These are phyloP conservation scores for Pseudopithomyces chartarum DNA, from an alignment of 2,329 filamentous ascomycete species.

Conservation along the genomic window DNA sequence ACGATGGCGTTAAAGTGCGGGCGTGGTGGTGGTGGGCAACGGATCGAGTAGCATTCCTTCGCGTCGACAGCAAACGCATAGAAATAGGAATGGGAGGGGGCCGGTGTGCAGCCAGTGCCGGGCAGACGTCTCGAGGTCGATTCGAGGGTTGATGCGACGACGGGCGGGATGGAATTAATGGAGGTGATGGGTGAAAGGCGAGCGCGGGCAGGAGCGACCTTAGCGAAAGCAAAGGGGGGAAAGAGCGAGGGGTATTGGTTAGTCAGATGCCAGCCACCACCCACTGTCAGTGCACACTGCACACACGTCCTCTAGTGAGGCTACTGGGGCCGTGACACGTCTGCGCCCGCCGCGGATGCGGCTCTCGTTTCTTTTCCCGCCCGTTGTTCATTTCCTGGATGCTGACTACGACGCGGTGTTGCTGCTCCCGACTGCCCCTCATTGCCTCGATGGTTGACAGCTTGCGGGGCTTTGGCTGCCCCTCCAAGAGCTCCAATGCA, in stretches of 20 bases:
- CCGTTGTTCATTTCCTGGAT: conserved; percentile 4
- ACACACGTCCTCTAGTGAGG: neutral
- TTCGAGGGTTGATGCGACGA: conserved; percentile 14
- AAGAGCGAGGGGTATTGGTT: conserved; percentile 8
- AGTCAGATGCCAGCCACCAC: neutral
- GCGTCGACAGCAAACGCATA: conserved; percentile 30
- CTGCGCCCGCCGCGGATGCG: conserved; percentile 15
- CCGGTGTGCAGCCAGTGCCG: conserved; percentile 28
- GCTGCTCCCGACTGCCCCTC: neutral
- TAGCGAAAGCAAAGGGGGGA: conserved; percentile 23
- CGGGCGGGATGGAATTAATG: conserved; percentile 23
- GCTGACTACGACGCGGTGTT: neutral
- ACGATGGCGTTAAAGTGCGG: conserved; percentile 45
- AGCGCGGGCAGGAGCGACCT: conserved; percentile 22
- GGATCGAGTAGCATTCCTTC: conserved; percentile 26
- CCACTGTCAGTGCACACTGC: conserved; percentile 1
- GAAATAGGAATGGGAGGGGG: conserved; percentile 17
- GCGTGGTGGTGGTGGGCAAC: conserved; percentile 25
- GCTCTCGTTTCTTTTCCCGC: conserved; percentile 3
- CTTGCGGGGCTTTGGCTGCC: conserved; percentile 2
- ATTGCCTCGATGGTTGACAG: neutral
- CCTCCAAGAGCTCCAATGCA: conserved; percentile 1
- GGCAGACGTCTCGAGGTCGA: neutral
- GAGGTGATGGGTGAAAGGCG: conserved; percentile 13
- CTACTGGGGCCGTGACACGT: conserved; percentile 10